A percentile compares a stretch with the other conserved stretches of the same genome.
These are phyloP conservation scores for Aureoboletus auriporus DNA, from an alignment of 768 basidiomycete genomes.

Conservation along the genomic window DNA sequence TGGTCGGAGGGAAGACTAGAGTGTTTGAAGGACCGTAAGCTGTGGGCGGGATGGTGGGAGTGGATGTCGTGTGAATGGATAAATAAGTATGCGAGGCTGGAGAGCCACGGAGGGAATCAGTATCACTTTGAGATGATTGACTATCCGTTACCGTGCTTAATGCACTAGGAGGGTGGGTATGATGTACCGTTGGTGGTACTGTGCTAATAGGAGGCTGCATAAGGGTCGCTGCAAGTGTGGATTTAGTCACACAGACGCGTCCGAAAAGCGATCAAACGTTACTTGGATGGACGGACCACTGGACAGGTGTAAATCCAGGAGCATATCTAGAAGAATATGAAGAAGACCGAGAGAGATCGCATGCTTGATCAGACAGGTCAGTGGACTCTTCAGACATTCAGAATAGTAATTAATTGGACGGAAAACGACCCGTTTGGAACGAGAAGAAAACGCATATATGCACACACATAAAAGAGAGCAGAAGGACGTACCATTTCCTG, in stretches of 20 bases:
- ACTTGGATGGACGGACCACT: conserved; percentile 12
- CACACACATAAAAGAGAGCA: neutral
- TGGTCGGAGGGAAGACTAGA: neutral
- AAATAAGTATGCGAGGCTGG: neutral
- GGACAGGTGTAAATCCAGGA: conserved; percentile 1
- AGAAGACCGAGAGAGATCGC: neutral
- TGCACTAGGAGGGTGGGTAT: neutral
- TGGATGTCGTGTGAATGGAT: neutral
- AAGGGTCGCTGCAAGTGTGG: neutral
- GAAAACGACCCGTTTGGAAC: neutral
- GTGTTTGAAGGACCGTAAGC: neutral
- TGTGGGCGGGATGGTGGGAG: neutral
- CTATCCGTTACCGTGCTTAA: neutral
- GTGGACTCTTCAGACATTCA: conserved; percentile 8
- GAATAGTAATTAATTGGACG: neutral
- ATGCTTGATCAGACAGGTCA: conserved; percentile 12
- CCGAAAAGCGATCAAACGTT: neutral
- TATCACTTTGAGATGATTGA: neutral
- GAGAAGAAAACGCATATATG: neutral
- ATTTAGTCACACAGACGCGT: no score
- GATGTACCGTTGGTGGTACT: neutral
- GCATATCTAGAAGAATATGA: neutral
- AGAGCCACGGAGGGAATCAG: neutral
- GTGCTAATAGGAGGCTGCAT: neutral
- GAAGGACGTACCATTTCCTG: conserved; percentile 6